Percentiles rank a stretch among this genome's conserved stretches.
Evolutionary conservation across 2,329 filamentous ascomycete species (phyloP).

Genomic region (Fusarium odoratissimum): DNA sequence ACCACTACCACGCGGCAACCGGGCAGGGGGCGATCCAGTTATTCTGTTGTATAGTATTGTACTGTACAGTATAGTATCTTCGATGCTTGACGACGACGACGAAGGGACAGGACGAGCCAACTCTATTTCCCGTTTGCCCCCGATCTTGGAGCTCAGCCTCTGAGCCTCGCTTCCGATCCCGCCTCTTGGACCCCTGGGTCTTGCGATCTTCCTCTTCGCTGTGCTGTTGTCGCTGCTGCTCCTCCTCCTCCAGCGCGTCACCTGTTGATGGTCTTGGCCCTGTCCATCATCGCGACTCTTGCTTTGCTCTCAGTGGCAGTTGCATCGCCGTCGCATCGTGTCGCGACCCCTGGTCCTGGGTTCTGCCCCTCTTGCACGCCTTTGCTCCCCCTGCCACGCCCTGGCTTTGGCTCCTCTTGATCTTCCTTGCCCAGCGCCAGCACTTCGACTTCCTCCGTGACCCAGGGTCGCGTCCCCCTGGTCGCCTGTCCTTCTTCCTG

Average conservation of each 20-base stretch:
- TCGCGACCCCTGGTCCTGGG: constrained; percentile 43
- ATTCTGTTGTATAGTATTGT: constrained; percentile 1
- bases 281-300: constrained; percentile 37
- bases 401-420: constrained; percentile 42
- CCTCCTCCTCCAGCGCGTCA: constrained; percentile 17
- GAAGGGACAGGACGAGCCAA: constrained; percentile 20
- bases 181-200: constrained; percentile 30
- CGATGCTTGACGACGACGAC: constrained; percentile 33
- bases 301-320: constrained; percentile 29
- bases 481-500: constrained; percentile 46
- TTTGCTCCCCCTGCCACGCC: constrained; percentile 43
- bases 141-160: constrained; percentile 28
- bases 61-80: constrained; percentile 24
- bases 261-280: constrained; percentile 35
- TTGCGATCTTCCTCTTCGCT: constrained; percentile 9
- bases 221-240: not conserved
- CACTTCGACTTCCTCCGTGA: constrained; percentile 40
- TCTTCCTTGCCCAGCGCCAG: constrained; percentile 45
- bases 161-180: constrained; percentile 35
- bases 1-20: constrained; percentile 42
- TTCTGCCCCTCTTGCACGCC: constrained; percentile 40
- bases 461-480: constrained; percentile 48
- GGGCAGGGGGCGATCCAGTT: constrained; percentile 40
- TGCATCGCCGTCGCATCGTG: constrained; percentile 41
- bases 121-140: constrained; percentile 29